A percentile compares a stretch with the other conserved stretches of the same genome.
These are phyloP conservation scores for Penicillium nucicola DNA, from an alignment of 495 filamentous ascomycete species.

Conservation along the genomic window DNA sequence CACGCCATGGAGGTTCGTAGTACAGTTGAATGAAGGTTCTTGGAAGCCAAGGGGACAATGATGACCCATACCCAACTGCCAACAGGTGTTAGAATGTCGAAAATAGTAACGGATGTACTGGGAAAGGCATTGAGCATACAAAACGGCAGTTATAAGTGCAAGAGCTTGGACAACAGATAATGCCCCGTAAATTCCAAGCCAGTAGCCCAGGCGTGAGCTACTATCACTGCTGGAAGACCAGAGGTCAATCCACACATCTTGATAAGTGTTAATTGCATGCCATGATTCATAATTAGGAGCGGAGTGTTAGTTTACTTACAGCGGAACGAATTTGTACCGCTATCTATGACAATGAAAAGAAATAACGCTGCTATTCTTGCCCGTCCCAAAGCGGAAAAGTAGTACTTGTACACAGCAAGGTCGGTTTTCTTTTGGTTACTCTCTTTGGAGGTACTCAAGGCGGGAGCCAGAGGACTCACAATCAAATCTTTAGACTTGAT, in stretches of 20 bases:
- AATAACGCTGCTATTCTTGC: slow-evolving; percentile 4
- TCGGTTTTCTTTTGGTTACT: slow-evolving; percentile 2
- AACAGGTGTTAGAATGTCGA: background rate
- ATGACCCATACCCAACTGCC: slow-evolving; percentile 20
- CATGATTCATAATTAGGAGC: background rate
- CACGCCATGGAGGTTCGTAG: slow-evolving; percentile 16
- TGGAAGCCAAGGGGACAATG: slow-evolving; percentile 21
- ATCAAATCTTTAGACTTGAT: too few species aligned
- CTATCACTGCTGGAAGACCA: slow-evolving; percentile 18
- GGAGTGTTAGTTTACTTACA: background rate
- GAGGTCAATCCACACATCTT: slow-evolving; percentile 16
- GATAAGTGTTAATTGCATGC: background rate
- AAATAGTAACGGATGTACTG: background rate
- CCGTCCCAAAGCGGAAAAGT: slow-evolving; percentile 17
- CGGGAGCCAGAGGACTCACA: background rate
- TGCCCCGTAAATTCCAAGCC: slow-evolving; percentile 22
- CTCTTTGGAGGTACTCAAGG: background rate
- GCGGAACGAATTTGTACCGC: slow-evolving; percentile 8
- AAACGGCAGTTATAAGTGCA: slow-evolving; percentile 2
- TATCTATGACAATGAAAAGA: slow-evolving; percentile 2
- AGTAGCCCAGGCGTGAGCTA: slow-evolving; percentile 14
- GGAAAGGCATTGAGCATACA: background rate
- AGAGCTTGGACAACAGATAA: slow-evolving; percentile 13
- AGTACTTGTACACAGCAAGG: slow-evolving; percentile 14
- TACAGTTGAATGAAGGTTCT: slow-evolving; percentile 11